These are phyloP conservation scores for Talinum fruticosum DNA, from an alignment of 148 eudicot species.

Conservation along the genomic window DNA sequence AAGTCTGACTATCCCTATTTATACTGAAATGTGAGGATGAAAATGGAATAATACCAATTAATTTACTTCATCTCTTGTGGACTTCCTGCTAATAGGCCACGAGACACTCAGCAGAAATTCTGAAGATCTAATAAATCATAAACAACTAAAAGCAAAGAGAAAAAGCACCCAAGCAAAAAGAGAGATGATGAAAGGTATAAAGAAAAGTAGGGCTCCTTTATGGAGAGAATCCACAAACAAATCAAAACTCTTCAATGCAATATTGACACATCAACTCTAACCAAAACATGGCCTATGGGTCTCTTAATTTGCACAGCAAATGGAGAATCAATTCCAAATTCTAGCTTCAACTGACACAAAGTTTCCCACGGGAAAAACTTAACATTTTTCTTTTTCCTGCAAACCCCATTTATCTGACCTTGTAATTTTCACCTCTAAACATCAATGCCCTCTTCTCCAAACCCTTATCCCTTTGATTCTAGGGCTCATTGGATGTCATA, in stretches of 20 bases:
- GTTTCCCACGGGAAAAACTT: neutral
- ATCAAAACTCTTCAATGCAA: constrained; percentile 19
- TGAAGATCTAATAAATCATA: constrained; percentile 10
- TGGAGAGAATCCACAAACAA: constrained; percentile 32
- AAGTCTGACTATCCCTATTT: constrained; percentile 28
- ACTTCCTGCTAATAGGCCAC: constrained; percentile 17
- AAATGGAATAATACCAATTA: constrained; percentile 22
- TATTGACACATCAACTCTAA: constrained; percentile 30
- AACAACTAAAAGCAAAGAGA: constrained; percentile 16
- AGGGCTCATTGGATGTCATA: neutral
- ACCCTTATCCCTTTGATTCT: neutral
- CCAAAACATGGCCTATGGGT: constrained; percentile 13
- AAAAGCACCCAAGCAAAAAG: constrained; percentile 19
- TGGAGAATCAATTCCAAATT: constrained; percentile 14
- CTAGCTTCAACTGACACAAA: neutral
- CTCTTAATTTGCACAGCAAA: constrained; percentile 21
- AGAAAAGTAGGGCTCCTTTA: constrained; percentile 34
- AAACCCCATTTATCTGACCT: neutral
- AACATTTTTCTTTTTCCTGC: neutral
- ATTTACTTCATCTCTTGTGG: constrained; percentile 17
- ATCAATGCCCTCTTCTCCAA: no score
- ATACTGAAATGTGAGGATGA: constrained; percentile 18
- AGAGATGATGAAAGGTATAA: constrained; percentile 30
- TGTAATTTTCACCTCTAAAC: neutral
- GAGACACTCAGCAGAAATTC: constrained; percentile 19